Conservation (phyloP, 2,329 filamentous ascomycete genomes). For the Pseudogymnoascus sp. region DNA sequence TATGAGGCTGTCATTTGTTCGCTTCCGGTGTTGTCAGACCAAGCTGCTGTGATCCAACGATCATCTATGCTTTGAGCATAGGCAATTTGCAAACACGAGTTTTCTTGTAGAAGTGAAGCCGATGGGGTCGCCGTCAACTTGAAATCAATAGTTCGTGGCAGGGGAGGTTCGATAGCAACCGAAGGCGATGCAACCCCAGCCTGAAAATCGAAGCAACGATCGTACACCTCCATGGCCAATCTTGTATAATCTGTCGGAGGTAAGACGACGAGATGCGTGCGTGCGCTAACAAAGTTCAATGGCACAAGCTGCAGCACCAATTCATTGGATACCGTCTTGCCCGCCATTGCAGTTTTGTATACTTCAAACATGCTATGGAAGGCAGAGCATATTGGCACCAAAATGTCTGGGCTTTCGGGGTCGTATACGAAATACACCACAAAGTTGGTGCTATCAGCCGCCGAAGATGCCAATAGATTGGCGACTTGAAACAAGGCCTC, state of each 20-base stretch:
- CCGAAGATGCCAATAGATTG: slow-evolving; percentile 28
- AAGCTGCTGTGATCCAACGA: slow-evolving; percentile 72
- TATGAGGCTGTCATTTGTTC: slow-evolving; percentile 70
- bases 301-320: slow-evolving; percentile 74
- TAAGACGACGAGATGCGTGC: slow-evolving; percentile 56
- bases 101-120: slow-evolving; percentile 68
- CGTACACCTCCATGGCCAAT: slow-evolving; percentile 70
- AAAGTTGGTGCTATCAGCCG: slow-evolving; percentile 47
- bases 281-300: slow-evolving; percentile 58
- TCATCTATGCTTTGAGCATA: slow-evolving; percentile 72
- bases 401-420: slow-evolving; percentile 52
- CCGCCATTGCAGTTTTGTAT: slow-evolving; percentile 47
- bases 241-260: slow-evolving; percentile 52
- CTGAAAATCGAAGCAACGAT: slow-evolving; percentile 59
- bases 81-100: slow-evolving; percentile 72
- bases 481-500: slow-evolving; percentile 26
- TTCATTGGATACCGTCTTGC: slow-evolving; percentile 50
- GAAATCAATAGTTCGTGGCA: slow-evolving; percentile 70
- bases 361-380: slow-evolving; percentile 68
- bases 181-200: slow-evolving; percentile 59
- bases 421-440: slow-evolving; percentile 74
- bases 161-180: slow-evolving; percentile 63
- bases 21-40: slow-evolving; percentile 72
- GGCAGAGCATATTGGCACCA: slow-evolving; percentile 65
- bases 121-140: slow-evolving; percentile 63